phyloP scores from a whole-genome alignment of 495 filamentous ascomycete genomes.

The Terfezia claveryi region DNA sequence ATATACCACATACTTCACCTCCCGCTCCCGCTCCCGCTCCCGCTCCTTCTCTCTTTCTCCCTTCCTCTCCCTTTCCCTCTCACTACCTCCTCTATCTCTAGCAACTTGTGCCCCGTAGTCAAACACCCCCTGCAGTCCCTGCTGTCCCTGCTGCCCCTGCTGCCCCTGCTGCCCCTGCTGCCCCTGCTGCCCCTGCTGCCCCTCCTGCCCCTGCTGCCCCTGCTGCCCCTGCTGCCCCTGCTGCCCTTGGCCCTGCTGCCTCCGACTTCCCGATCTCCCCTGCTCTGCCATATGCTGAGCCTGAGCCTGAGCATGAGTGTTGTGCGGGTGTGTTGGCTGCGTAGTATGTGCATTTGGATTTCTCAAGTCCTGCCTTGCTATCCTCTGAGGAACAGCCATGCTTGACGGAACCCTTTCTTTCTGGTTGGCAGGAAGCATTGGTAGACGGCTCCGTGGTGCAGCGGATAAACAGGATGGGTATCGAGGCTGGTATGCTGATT shows the following conservation, averaged over 20 bases:
- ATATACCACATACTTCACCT: constrained; percentile 45
- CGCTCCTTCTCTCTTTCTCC: background rate
- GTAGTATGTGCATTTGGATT: constrained; percentile 19
- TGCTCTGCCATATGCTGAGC: constrained; percentile 15
- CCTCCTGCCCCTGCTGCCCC: constrained; percentile 2
- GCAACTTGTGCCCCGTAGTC: constrained; percentile 12
- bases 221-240: background rate
- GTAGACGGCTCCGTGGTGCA: background rate
- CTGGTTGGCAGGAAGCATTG: background rate
- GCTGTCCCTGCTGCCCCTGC: background rate
- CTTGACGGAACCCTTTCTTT: no score
- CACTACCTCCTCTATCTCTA: background rate
- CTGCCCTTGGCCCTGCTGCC: no score
- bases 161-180: background rate
- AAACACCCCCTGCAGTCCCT: constrained; percentile 11
- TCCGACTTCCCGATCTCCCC: constrained; percentile 1
- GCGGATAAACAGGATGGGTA: no score
- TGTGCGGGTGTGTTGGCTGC: constrained; percentile 17
- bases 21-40: constrained; percentile 3
- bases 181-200: no score
- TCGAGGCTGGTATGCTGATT: no score
- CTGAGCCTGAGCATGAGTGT: constrained; percentile 11
- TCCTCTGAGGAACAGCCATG: no score
- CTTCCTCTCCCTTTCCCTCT: background rate
- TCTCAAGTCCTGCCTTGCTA: constrained; percentile 11